Evolutionary conservation across 176 grass and related monocot genomes (phyloP).

Genomic region (Musa schizocarpa): DNA sequence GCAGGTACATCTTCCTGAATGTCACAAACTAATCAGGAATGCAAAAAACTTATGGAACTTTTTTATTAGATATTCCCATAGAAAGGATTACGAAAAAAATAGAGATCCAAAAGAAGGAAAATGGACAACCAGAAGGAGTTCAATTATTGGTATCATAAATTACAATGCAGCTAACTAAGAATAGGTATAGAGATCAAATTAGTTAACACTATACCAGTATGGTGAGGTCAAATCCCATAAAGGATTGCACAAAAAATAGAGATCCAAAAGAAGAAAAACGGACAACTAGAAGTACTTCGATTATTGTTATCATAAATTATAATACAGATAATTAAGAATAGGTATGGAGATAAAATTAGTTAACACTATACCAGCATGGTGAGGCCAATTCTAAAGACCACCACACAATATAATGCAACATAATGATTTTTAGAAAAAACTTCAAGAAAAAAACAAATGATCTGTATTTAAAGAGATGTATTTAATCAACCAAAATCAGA

Average conservation of each 20-base stretch:
- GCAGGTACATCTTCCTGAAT: constrained; percentile 43
- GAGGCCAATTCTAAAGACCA: background rate
- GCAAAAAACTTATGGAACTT: background rate
- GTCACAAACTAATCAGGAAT: background rate
- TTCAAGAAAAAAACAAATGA: background rate
- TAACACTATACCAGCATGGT: background rate
- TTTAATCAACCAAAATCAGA: background rate
- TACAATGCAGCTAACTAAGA: background rate
- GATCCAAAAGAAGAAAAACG: background rate
- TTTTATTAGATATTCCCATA: background rate
- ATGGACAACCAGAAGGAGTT: background rate
- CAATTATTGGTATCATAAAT: too few species aligned
- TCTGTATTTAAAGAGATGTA: background rate
- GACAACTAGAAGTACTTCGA: background rate
- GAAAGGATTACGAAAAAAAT: background rate
- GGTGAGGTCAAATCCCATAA: too few species aligned
- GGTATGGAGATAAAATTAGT: background rate
- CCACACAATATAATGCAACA: background rate
- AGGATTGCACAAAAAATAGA: background rate
- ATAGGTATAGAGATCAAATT: background rate
- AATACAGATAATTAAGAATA: background rate
- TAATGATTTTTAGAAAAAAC: background rate
- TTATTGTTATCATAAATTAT: too few species aligned
- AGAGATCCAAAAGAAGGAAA: background rate
- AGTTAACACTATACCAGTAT: background rate